phyloP scores from a whole-genome alignment of 371 early-diverging fungal genomes.

The Saksenaea oblongispora region DNA sequence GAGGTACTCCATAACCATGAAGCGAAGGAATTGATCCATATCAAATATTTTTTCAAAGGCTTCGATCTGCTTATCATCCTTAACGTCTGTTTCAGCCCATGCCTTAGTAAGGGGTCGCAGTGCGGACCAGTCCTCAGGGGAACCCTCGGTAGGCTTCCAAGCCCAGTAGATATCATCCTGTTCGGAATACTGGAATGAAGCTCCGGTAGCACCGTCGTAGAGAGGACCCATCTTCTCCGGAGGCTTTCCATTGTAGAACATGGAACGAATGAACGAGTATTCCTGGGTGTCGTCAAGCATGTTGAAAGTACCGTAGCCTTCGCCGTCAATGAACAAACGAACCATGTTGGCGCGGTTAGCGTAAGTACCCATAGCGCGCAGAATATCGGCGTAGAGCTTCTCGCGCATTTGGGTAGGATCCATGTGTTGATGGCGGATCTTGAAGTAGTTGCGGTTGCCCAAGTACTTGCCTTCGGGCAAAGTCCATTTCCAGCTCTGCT shows the following conservation, averaged over 20 bases:
- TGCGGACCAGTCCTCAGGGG: conserved; percentile 21
- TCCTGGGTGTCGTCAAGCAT: conserved; percentile 53
- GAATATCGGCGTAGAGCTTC: conserved; percentile 54
- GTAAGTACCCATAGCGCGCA: conserved; percentile 50
- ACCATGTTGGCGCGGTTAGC: conserved; percentile 55
- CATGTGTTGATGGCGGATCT: conserved; percentile 59
- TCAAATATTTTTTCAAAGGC: conserved; percentile 29
- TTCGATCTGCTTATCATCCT: conserved; percentile 33
- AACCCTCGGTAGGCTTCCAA: conserved; percentile 28
- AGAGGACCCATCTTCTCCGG: conserved; percentile 49
- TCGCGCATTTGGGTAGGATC: conserved; percentile 65
- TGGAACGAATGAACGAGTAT: conserved; percentile 49
- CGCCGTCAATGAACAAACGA: conserved; percentile 53
- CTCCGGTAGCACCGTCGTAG: conserved; percentile 57
- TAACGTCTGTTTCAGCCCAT: conserved; percentile 26
- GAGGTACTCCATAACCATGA: conserved; percentile 51
- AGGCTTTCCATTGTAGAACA: conserved; percentile 46
- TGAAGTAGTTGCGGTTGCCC: conserved; percentile 52
- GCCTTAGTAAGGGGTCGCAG: conserved; percentile 26
- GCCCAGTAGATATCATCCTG: conserved; percentile 31
- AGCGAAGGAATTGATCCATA: conserved; percentile 40
- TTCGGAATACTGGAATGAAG: conserved; percentile 44
- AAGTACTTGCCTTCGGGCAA: conserved; percentile 30
- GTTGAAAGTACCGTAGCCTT: conserved; percentile 56
- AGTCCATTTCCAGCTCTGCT: conserved; percentile 58